A percentile compares a stretch with the other conserved stretches of the same genome.
Conservation (phyloP, 805 yeast genomes). For the Cyberlindnera xylosilytica region DNA sequence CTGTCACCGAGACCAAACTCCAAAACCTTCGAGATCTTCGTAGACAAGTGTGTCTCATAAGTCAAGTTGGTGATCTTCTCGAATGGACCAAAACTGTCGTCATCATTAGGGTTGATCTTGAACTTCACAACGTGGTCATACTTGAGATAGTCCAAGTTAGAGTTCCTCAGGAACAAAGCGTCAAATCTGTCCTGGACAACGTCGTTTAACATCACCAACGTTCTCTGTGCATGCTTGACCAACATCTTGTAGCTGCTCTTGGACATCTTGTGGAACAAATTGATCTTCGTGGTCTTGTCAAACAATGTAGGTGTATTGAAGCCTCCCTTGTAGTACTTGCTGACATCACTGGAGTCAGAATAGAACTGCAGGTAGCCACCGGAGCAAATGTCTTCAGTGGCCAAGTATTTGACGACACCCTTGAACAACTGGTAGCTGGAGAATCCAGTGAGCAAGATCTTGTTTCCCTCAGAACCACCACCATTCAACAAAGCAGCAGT, state of each 20-base stretch:
- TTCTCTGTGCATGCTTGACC: slow-evolving; percentile 62
- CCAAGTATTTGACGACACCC: slow-evolving; percentile 78
- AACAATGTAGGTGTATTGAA: slow-evolving; percentile 73
- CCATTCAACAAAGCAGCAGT: slow-evolving; percentile 83
- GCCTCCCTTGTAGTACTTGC: slow-evolving; percentile 49
- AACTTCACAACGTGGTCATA: slow-evolving; percentile 59
- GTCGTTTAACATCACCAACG: slow-evolving; percentile 69
- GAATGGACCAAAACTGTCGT: slow-evolving; percentile 55
- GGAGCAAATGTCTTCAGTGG: slow-evolving; percentile 67
- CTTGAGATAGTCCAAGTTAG: slow-evolving; percentile 50
- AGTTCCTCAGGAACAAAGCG: slow-evolving; percentile 64
- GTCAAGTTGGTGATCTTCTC: slow-evolving; percentile 72
- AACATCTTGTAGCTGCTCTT: slow-evolving; percentile 59
- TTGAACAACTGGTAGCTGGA: slow-evolving; percentile 92
- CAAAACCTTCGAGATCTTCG: slow-evolving; percentile 58
- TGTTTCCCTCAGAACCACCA: slow-evolving; percentile 73
- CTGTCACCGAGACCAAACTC: slow-evolving; percentile 54
- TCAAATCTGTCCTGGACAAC: slow-evolving; percentile 82
- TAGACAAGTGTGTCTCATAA: slow-evolving; percentile 60
- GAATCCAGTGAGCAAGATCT: slow-evolving; percentile 78
- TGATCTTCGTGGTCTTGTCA: slow-evolving; percentile 73
- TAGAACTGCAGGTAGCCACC: slow-evolving; percentile 67
- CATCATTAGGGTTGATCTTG: slow-evolving; percentile 40
- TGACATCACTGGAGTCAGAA: slow-evolving; percentile 37
- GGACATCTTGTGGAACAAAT: slow-evolving; percentile 79